Base-by-base conservation (phyloP, 352 stramenopile genomes). In the Phytophthora ohioensis region DNA sequence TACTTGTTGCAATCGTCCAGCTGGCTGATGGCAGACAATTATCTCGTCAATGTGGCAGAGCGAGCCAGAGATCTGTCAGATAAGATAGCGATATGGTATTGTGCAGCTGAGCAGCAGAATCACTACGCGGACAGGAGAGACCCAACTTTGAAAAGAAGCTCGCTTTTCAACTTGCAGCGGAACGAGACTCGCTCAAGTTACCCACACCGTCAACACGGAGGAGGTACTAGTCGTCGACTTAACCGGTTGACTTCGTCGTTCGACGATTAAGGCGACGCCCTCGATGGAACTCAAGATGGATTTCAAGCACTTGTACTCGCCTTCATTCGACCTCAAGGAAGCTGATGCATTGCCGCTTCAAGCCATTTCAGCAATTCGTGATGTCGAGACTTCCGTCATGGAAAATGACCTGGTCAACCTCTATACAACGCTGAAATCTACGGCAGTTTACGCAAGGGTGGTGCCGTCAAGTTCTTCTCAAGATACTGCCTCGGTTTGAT, bases 391-490 rank as follows among this genome's bases (percentile, higher is more conserved):
- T 8, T 67, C 69, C 3, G 53, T 67, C 30, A 12, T 64, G 38
- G 57, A 73, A 12, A 49, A 21, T 36, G 53, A 13, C 47, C 75
- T 6, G 57, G 64, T 5, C 57, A 81, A 8, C 53, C 80, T 15
- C 76, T 89, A n/a, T 89, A 85, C 66, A 87, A 87, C 53, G 69
- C 81, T 9, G 78, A 87, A 54, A 81, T 85, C 49, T 87, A 85
- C 53, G 81, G 81, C 17, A 77, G 71, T 48, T 67, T 89, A 30
- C 81, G 81, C 51, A 73, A 72, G 15, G 80, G 80, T 17, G 78
- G 78, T 0, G 67, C 70, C 0, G 76, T 88, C 13, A 64, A 70
- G 21, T 76, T 85, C 51, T 82, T 81, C 58, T 84, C 80, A 0
- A 63, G 39, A 17, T 27, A 75, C 9, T 82, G 69, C 45, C 30